These are phyloP conservation scores for Gymnopilus junonius DNA, from an alignment of 768 basidiomycete species.

Conservation along the genomic window DNA sequence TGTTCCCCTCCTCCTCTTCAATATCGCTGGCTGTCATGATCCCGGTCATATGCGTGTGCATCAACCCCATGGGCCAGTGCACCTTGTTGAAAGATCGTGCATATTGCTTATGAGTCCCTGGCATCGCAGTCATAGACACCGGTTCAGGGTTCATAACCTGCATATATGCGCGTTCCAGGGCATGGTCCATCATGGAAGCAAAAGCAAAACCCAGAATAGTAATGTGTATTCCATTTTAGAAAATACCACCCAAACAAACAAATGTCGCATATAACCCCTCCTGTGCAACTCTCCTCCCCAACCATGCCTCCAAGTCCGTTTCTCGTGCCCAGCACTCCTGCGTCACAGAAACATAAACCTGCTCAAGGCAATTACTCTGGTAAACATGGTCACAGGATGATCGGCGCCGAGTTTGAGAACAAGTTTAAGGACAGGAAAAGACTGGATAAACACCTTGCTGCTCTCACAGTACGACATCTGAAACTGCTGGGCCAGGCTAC, in stretches of 20 bases:
- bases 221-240: too few species aligned
- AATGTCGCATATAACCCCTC: too few species aligned
- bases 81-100: neutral
- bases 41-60: neutral
- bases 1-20: neutral
- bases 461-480: neutral
- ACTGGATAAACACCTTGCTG: neutral
- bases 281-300: too few species aligned
- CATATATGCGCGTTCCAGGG: neutral
- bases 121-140: neutral
- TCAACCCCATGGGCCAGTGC: neutral
- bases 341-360: neutral
- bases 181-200: neutral
- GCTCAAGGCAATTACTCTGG: neutral
- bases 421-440: neutral
- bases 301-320: neutral
- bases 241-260: too few species aligned
- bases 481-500: neutral
- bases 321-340: neutral
- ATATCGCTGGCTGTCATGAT: neutral
- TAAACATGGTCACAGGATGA: neutral
- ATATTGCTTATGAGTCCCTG: neutral
- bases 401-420: neutral
- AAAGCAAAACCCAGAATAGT: too few species aligned
- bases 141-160: neutral